Evolutionary conservation across 1,139 yeast species (phyloP).

Genomic region (Candida anutae): DNA sequence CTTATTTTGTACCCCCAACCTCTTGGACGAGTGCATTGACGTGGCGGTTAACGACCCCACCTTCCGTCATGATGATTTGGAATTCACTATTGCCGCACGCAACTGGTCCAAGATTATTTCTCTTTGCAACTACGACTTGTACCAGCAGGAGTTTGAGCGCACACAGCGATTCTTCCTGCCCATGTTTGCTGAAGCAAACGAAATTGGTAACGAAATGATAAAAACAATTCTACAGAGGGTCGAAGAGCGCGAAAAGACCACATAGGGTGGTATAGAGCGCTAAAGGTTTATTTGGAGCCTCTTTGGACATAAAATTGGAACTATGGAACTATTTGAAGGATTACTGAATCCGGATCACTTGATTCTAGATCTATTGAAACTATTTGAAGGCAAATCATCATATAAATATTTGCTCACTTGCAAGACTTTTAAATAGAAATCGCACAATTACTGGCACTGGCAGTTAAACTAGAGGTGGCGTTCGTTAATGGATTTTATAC

Average conservation of each 20-base stretch:
- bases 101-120: conserved; percentile 81
- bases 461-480: no score
- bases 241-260: conserved; percentile 34
- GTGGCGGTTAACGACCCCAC: conserved; percentile 62
- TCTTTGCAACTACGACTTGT: conserved; percentile 67
- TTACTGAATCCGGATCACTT: no score
- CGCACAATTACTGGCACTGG: no score
- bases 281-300: no score
- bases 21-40: conserved; percentile 69
- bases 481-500: no score
- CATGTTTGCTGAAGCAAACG: conserved; percentile 83
- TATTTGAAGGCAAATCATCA: no score
- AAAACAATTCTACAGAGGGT: conserved; percentile 63
- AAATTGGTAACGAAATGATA: conserved; percentile 93
- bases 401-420: no score
- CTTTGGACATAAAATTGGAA: no score
- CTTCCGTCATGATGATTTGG: conserved; percentile 80
- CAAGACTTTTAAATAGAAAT: no score
- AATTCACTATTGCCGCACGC: conserved; percentile 74
- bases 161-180: conserved; percentile 79
- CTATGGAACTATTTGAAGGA: no score
- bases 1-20: conserved; percentile 74
- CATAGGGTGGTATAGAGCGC: no score
- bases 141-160: conserved; percentile 62
- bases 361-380: no score